Base-by-base conservation (phyloP, 2,329 filamentous ascomycete genomes). In the Diplodia corticola region DNA sequence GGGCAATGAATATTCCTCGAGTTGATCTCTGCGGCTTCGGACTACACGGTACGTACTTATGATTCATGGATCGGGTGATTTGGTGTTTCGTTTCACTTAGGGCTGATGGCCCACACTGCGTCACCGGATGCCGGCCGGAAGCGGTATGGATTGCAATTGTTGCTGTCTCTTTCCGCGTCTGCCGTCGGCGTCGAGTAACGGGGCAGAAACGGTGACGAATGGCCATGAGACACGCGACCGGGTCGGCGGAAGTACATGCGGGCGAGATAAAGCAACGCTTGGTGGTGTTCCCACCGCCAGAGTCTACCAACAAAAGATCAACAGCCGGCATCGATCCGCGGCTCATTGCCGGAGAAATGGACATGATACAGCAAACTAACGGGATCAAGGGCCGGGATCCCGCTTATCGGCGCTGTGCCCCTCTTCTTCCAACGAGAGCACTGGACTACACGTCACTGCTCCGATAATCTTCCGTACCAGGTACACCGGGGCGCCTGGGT, bases 301-400 rank as follows among this genome's bases (percentile, higher is more conserved):
- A 54, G 15, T 10, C 50, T 28, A 30, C 12, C 3, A 6, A 7
- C n/a, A n/a, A n/a, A 20, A 5, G 51, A 54, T 54, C 28, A 7
- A 15, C 51, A 35, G 51, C 55, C 55, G 55, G 55, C 55, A 46
- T 59, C 28, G 37, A 46, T 48, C 55, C 55, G 35, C 55, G 55
- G 55, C 37, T 26, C 55, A 59, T 59, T 24, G 24, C 55, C 55
- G 55, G 55, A 24, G 15, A 59, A 22, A 13, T 44, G 33, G n/a
- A n/a, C n/a, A n/a, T 33, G 9, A 30, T 30, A 33, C 6, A 30
- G 28, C 28, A 5, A 30, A 9, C 28, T 30, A 2, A 33, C 37
- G 55, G 55, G 55, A 46, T 48, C 55, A 28, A 48, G 55, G 55
- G n/a, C 55, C 55, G 37, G 2, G 9, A 28, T 59, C 15, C 55